Evolutionary conservation across 2,329 filamentous ascomycete species (phyloP), one percentile per base, ranked within the genome.

Genomic region (Chalara sp.): DNA sequence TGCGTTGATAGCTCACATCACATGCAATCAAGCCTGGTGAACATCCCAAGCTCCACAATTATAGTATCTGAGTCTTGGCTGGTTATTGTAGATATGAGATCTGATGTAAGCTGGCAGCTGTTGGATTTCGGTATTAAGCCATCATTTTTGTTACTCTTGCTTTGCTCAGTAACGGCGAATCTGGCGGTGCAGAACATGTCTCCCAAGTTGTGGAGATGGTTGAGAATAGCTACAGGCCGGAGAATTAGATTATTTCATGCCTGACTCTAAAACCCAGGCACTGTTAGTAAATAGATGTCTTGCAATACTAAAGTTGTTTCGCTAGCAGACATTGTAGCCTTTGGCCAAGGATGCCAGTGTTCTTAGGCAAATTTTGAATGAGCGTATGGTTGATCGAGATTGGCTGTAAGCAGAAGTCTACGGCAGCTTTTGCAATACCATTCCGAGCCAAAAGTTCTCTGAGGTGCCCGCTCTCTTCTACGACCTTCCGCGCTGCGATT

Each of bases 391-490:
- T 21, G 21, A 21, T 21, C 21, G 21, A 21, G 21, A 46, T 53
- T 3, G 52, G 47, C 12, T 59, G 55, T 37, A 64, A 32, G 53
- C 56, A 63, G 32, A 52, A 13, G 37, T 65, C 62, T 37, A 87
- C 75, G 42, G 78, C 76, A 6, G 73, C 69, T 53, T 84, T 78
- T 41, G 69, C 65, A 28, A 86, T 68, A 3, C 84, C 84, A 57
- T 78, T 71, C 42, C 74, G 68, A 47, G 72, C 70, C 33, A 89
- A 72, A 13, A 89, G 70, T 12, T 69, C 69, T 28, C 84, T 74
- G 50, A 90, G 71, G 48, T 76, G 76, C 52, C 70, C 75, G 65
- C 90, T 90, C 66, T 91, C 85, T 12, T 84, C 80, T 5, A 80
- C 76, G 3, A 89, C 86, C 49, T 71, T 78, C 50, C 83, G 73